Evolutionary conservation across 1,284 basidiomycete genomes (phyloP), one percentile per base, ranked within the genome.

Genomic region (Caloboletus inedulis): DNA sequence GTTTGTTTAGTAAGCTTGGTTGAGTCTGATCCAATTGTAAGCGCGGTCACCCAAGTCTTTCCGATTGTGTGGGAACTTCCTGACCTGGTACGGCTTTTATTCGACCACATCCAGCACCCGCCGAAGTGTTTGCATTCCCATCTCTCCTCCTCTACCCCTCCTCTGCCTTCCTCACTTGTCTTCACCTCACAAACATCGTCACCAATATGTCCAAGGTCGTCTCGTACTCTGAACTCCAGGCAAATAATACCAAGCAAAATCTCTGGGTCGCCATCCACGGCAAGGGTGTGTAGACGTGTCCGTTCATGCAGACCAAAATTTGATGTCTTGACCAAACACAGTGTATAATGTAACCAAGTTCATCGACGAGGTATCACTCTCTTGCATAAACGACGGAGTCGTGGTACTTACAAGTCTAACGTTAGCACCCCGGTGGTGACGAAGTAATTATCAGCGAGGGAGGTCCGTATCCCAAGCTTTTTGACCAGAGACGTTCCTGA

Each of bases 321-420:
- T 69, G 47, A 71, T 64, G 47, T 61, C 63, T 44, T n/a, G 54
- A 9, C 25, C 42, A 21, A 54, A 58, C 53, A 55, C 71, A 96
- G 96, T 99, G 54, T 99, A 99, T 80, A 83, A 97, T 73, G 87
- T 89, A 62, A 87, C 94, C 49, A 88, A 89, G 69, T 99, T 99
- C 83, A 78, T 96, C 64, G 94, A 98, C 74, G 96, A 99, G 88
- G 92, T 95, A 72, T 58, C 78, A 71, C n/a, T 47, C 34, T 39
- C n/a, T 48, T 29, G 14, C 45, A 37, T 42, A 16, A 8, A 19
- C 7, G n/a, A 47, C 10, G 13, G 37, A 35, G 14, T 27, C 8
- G 16, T 37, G 10, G 33, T 52, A 29, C 52, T 66, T 13, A 67
- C 31, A 5, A 16, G 13, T 43, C n/a, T 42, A 36, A 43, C 42